Evolutionary conservation across 192 early-diverging fungal species (phyloP), one percentile per base, ranked within the genome.

Genomic region (Rhizophagus clarus): DNA sequence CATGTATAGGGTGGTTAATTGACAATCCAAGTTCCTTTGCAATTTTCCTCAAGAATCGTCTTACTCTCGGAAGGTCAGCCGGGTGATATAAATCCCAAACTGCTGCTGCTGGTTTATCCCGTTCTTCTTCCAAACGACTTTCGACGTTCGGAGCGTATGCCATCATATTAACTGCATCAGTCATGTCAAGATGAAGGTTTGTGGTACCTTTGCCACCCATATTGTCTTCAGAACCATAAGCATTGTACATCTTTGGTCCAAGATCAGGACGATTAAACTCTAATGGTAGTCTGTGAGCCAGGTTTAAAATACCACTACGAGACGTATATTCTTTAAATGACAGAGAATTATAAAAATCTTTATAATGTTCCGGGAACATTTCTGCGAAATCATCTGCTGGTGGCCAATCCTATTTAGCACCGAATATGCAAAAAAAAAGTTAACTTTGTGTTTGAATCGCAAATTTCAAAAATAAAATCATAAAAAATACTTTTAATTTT

Each of bases 91-190:
- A 88, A 74, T 94, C 88, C 93, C 93, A 94, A 3, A 90, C 87
- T 0, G 89, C 89, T 1, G 87, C 85, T 0, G 88, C 78, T 24
- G 76, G 70, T 14, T 79, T 76, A 11, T 29, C 14, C 28, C 45
- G 71, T 29, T 81, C 76, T 28, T 40, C 17, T 28, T 40, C n/a
- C 20, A 45, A 14, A 12, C 40, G 28, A 49, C 61, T 28, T 10
- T 81, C 29, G 17, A 77, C 72, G 1, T 26, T 47, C 14, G 82
- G 80, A 0, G 84, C 79, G 64, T 91, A 90, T 17, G 87, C 88
- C 93, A 95, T 93, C 17, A 95, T 84, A 67, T 94, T 95, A 28
- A 93, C 91, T 1, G 93, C 93, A 72, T 95, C 93, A 5, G 94
- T 88, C 87, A 94, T 91, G 79, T 95, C 93, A 63, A 92, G 87